Conservation (phyloP, 805 yeast species). For the Clavispora vitiphila region DNA sequence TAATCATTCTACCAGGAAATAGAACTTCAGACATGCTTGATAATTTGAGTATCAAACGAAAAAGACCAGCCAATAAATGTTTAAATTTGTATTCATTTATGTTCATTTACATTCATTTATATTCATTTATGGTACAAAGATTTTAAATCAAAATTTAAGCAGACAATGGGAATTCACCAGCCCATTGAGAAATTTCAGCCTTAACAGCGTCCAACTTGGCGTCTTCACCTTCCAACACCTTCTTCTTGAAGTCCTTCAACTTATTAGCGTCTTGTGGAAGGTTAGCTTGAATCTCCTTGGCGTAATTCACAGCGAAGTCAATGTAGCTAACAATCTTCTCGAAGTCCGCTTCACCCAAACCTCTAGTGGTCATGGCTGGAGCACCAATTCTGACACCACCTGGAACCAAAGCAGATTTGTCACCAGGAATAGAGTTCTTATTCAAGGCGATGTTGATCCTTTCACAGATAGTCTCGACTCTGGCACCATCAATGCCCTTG, state of each 20-base stretch:
- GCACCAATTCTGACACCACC: conserved; percentile 97
- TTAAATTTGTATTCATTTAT: no score
- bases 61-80: no score
- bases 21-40: no score
- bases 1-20: no score
- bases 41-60: no score
- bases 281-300: conserved; percentile 67
- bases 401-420: conserved; percentile 92
- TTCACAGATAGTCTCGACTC: conserved; percentile 94
- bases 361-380: conserved; percentile 98
- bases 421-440: conserved; percentile 98
- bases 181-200: conserved; percentile 84
- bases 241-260: conserved; percentile 90
- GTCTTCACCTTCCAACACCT: conserved; percentile 55
- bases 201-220: conserved; percentile 60
- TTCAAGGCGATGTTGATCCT: conserved; percentile 91
- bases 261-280: conserved; percentile 92
- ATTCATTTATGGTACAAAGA: not conserved
- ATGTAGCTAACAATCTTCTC: conserved; percentile 65
- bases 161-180: conserved; percentile 71
- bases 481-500: conserved; percentile 92
- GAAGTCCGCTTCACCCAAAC: conserved; percentile 85
- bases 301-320: conserved; percentile 56
- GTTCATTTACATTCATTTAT: not conserved
- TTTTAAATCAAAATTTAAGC: conserved; percentile 17